Base-by-base conservation (phyloP, 768 basidiomycete species). In the Agaricus sinodeliciosus region DNA sequence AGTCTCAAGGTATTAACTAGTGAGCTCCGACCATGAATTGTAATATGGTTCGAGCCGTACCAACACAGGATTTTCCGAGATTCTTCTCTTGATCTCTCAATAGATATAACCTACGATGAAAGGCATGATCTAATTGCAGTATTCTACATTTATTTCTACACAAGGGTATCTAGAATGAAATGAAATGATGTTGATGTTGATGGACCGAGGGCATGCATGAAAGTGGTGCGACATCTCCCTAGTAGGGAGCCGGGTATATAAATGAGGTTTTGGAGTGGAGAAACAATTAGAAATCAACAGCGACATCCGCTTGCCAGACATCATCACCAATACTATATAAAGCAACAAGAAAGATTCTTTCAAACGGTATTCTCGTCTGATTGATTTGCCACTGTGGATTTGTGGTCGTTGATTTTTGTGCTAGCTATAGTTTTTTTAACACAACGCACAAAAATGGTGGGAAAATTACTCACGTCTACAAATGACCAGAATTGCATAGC, bases 231-330 rank as follows among this genome's bases (percentile, higher is more conserved):
- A 44, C n/a, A n/a, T n/a, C n/a, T n/a, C n/a, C n/a, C n/a, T n/a
- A n/a, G n/a, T n/a, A n/a, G n/a, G n/a, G n/a, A n/a, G n/a, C n/a
- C n/a, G n/a, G n/a, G n/a, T n/a, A n/a, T n/a, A n/a, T n/a, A n/a
- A 22, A 6, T 18, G 25, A 44, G 9, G 26, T 9, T 18, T 9
- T 11, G 7, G 45, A 35, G 16, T 18, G 25, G 19, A n/a, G 26
- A 36, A 4, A 9, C 22, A 15, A 22, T 19, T 27, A 53, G 27
- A 48, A 50, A 48, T 79, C 75, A 27, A 76, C 56, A 36, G 69
- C 73, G 8, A 79, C 67, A 25, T 80, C 78, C 0, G 78, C 79
- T 61, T 79, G 73, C 79, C 77, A 80, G 4, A 68, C 60, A 49
- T 75, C 69, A 19, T 73, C 73, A 45, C 65, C 67, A 19, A 67